These are phyloP conservation scores for Syncephalis fuscata DNA, from an alignment of 371 early-diverging fungal species.

Conservation along the genomic window DNA sequence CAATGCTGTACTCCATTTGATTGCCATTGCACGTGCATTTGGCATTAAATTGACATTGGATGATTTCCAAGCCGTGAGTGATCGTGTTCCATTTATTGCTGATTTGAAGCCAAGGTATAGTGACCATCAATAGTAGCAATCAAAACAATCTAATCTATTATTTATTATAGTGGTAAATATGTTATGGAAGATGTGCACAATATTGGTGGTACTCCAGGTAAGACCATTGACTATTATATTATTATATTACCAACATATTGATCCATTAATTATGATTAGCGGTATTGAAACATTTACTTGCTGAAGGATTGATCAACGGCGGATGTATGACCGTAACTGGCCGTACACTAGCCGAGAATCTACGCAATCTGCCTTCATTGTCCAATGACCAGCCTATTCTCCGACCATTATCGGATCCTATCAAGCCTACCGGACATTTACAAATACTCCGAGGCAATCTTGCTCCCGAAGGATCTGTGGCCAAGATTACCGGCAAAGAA, in stretches of 20 bases:
- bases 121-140: conserved; percentile 6
- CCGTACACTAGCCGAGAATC: conserved; percentile 80
- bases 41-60: conserved; percentile 66
- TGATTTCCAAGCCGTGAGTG: conserved; percentile 82
- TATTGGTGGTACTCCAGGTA: conserved; percentile 82
- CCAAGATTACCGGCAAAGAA: conserved; percentile 98
- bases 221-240: background rate
- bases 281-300: conserved; percentile 69
- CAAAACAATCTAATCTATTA: background rate
- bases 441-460: conserved; percentile 86
- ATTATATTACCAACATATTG: background rate
- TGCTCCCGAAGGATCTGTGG: conserved; percentile 94
- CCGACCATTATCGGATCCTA: conserved; percentile 64
- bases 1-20: conserved; percentile 90
- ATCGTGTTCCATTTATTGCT: conserved; percentile 83
- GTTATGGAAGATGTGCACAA: conserved; percentile 86
- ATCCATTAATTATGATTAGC: conserved; percentile 6
- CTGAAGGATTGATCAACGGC: conserved; percentile 64
- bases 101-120: conserved; percentile 73
- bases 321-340: conserved; percentile 87
- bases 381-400: conserved; percentile 71
- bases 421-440: conserved; percentile 86
- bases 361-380: conserved; percentile 50
- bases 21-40: conserved; percentile 81
- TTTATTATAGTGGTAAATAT: conserved; percentile 58